phyloP scores from a whole-genome alignment of 2,329 filamentous ascomycete genomes.

The Fusarium tanahbumbuense region DNA sequence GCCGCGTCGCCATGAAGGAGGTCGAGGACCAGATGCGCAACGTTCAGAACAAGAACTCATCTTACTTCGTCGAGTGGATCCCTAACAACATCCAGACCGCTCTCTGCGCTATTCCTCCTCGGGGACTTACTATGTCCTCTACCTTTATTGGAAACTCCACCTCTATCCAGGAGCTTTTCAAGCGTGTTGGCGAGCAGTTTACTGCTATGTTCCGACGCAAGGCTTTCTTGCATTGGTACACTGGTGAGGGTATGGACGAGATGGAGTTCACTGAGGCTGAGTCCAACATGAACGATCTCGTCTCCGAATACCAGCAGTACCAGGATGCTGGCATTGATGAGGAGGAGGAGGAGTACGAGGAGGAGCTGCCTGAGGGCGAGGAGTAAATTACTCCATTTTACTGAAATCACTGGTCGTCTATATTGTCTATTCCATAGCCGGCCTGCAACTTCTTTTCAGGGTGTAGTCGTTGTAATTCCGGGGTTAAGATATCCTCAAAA shows the following conservation, averaged over 20 bases:
- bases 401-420: conserved; percentile 24
- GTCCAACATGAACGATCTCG: conserved; percentile 99
- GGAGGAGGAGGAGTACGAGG: conserved; percentile 94
- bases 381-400: conserved; percentile 49
- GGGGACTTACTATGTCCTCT: conserved; percentile 98
- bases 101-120: conserved; percentile 97
- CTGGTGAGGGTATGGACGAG: conserved; percentile 99
- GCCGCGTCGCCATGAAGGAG: conserved; percentile 99
- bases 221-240: conserved; percentile 99
- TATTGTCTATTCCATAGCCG: conserved; percentile 38
- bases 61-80: conserved; percentile 99
- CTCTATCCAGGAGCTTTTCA: conserved; percentile 99
- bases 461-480: conserved; percentile 49
- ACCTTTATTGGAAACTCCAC: conserved; percentile 99
- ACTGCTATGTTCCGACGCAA: conserved; percentile 99
- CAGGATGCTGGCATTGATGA: conserved; percentile 98
- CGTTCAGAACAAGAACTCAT: conserved; percentile 99
- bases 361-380: conserved; percentile 85
- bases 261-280: conserved; percentile 99
- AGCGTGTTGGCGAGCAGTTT: conserved; percentile 99
- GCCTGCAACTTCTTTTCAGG: conserved; percentile 50
- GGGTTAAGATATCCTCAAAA: conserved; percentile 56
- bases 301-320: conserved; percentile 99
- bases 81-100: conserved; percentile 99
- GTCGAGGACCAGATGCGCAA: conserved; percentile 99